Evolutionary conservation across 441 rosid genomes (phyloP), one percentile per base, ranked within the genome.

Genomic region (Jatropha multifida): DNA sequence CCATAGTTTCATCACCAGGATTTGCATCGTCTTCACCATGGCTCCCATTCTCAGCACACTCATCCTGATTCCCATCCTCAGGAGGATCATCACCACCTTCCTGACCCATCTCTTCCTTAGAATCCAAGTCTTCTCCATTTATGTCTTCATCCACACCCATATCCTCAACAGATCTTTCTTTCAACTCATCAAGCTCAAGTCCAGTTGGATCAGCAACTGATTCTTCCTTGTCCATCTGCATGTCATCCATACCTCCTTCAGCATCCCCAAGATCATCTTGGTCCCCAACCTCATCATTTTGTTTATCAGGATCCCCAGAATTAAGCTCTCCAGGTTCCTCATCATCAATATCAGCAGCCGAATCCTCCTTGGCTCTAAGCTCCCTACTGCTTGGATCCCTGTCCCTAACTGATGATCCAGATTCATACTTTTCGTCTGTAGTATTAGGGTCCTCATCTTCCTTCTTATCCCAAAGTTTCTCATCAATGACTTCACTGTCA

Each of bases 281-380:
- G 49, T 84, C 76, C 63, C 81, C 87, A 54, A 52, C 78, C 82
- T 85, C 89, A 77, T 87, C 81, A 59, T 83, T 80, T 71, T 75
- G 79, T 66, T 86, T 81, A 63, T 78, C 84, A 71, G 64, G 86
- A 76, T 89, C 89, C 60, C 83, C 90, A 17, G 81, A 59, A 27
- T 79, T 69, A 62, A 74, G 71, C 75, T 83, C 87, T 51, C 79
- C 93, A 40, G 82, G 70, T 73, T 91, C 90, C 71, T 91, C 90
- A 75, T 83, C 88, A 55, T 78, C 86, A 62, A 74, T 69, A 58
- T 76, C 61, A 62, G 85, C 78, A 62, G 80, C 82, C 77, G 77
- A 82, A 68, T 94, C 94, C 76, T 93, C 97, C 91, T 89, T 97
- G 66, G 89, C 97, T 83, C 97, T 86, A 58, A 97, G 88, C 87